Base-by-base conservation (phyloP, 2,329 filamentous ascomycete species). In the Arthrobotrys entomopaga region DNA sequence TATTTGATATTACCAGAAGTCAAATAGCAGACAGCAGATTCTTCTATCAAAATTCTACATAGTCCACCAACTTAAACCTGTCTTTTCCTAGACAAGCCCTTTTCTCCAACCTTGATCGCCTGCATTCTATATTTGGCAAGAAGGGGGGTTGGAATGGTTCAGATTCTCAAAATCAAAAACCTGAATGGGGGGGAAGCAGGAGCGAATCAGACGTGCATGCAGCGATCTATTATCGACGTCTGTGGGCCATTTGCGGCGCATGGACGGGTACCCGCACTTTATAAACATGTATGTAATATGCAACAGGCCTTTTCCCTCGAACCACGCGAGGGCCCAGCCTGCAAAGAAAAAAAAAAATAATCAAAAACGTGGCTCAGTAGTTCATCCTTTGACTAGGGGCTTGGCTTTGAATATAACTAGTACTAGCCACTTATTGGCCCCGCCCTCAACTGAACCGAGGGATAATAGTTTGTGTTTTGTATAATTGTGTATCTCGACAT, bases 171-270 rank as follows among this genome's bases (percentile, higher is more conserved):
- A 69, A 46, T 43, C 56, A 69, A 43, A n/a, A 48, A 69, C 56
- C 48, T 54, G 46, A 38, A 38, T n/a, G 20, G 26, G 40, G 19
- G 29, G 16, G 15, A 52, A 40, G 46, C 65, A 42, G 26, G 48
- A 56, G 19, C 65, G 65, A 69, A 69, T 69, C 65, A 69, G 38
- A 61, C 56, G 0, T 54, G 64, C 64, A 60, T 42, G 53, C 20
- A 22, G n/a, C 38, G 29, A 34, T 34, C 29, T 34, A 29, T 43
- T 34, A 29, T 43, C 26, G 53, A 58, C 53, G 63, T 58, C 43
- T 66, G 26, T 42, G 57, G 20, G 56, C 42, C n/a, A n/a, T n/a
- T 53, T 54, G 61, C 40, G 34, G 53, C 15, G 42, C 42, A 22
- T 65, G 42, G 61, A 40, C 19, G 6, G 52, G 26, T 13, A 46